Conservation (phyloP, 805 yeast species). For the Kluyveromyces aestuarii region DNA sequence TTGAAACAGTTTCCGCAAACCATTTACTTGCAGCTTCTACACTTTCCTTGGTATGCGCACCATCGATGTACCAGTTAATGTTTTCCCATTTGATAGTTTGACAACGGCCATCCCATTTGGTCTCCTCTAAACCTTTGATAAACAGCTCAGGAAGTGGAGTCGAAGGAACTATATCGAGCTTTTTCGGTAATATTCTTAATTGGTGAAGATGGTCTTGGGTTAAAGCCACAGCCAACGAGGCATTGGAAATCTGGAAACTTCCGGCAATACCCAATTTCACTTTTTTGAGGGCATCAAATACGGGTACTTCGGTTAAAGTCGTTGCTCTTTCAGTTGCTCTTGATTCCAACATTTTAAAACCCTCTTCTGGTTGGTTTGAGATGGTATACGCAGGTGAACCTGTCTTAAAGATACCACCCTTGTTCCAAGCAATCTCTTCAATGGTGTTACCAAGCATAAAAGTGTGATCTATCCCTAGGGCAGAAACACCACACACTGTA, state of each 20-base stretch:
- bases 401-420: conserved; percentile 81
- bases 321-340: conserved; percentile 62
- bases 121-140: conserved; percentile 48
- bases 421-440: conserved; percentile 91
- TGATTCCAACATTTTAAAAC: conserved; percentile 45
- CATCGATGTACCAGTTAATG: conserved; percentile 79
- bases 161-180: conserved; percentile 6
- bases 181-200: conserved; percentile 35
- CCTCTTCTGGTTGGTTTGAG: conserved; percentile 44
- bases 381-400: conserved; percentile 62
- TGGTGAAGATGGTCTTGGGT: conserved; percentile 49
- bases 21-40: conserved; percentile 74
- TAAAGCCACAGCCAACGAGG: conserved; percentile 74
- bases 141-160: conserved; percentile 39
- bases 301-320: conserved; percentile 43
- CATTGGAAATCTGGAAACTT: conserved; percentile 75
- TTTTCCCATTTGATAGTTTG: conserved; percentile 48
- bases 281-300: conserved; percentile 29
- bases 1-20: conserved; percentile 38
- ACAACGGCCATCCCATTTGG: conserved; percentile 95
- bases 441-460: conserved; percentile 79
- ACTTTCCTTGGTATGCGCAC: conserved; percentile 92
- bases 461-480: conserved; percentile 89
- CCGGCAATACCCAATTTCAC: conserved; percentile 68
- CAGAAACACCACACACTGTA: conserved; percentile 73